A percentile compares a stretch with the other conserved stretches of the same genome.
These are phyloP conservation scores for Boeremia lycopersici DNA, from an alignment of 2,329 filamentous ascomycete species.

Conservation along the genomic window DNA sequence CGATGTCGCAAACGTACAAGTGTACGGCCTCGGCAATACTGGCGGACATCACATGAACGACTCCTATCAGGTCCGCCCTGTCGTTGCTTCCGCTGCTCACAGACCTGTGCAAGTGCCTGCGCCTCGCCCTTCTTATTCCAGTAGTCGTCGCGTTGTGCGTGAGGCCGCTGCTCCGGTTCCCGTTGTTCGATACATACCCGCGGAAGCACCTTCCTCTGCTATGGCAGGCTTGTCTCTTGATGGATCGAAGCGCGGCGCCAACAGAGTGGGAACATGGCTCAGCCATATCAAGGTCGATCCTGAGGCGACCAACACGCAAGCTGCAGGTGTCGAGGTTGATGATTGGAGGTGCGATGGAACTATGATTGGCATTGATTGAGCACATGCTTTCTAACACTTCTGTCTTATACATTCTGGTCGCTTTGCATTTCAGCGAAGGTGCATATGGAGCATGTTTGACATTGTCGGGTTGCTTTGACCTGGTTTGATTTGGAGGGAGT, in stretches of 20 bases:
- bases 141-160: slow-evolving; percentile 30
- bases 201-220: slow-evolving; percentile 33
- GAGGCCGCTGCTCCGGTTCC: slow-evolving; percentile 23
- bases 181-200: slow-evolving; percentile 18
- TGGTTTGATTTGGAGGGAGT: background rate
- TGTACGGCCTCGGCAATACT: slow-evolving; percentile 60
- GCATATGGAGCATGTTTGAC: slow-evolving; percentile 12
- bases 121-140: slow-evolving; percentile 32
- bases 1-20: slow-evolving; percentile 39
- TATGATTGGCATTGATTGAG: slow-evolving; percentile 44
- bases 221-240: slow-evolving; percentile 49
- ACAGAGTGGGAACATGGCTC: slow-evolving; percentile 49
- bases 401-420: slow-evolving; percentile 10
- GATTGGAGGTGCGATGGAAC: slow-evolving; percentile 45
- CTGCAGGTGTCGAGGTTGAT: slow-evolving; percentile 42
- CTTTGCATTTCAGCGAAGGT: slow-evolving; percentile 16
- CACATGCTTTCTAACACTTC: slow-evolving; percentile 12
- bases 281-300: slow-evolving; percentile 44
- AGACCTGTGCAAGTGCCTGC: slow-evolving; percentile 32
- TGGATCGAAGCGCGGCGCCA: slow-evolving; percentile 43
- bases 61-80: slow-evolving; percentile 42
- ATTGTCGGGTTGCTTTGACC: slow-evolving; percentile 2
- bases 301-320: slow-evolving; percentile 43
- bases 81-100: slow-evolving; percentile 36
- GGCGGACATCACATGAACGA: slow-evolving; percentile 67